Evolutionary conservation across 2,329 filamentous ascomycete genomes (phyloP).

Genomic region (Endothia cerciana): DNA sequence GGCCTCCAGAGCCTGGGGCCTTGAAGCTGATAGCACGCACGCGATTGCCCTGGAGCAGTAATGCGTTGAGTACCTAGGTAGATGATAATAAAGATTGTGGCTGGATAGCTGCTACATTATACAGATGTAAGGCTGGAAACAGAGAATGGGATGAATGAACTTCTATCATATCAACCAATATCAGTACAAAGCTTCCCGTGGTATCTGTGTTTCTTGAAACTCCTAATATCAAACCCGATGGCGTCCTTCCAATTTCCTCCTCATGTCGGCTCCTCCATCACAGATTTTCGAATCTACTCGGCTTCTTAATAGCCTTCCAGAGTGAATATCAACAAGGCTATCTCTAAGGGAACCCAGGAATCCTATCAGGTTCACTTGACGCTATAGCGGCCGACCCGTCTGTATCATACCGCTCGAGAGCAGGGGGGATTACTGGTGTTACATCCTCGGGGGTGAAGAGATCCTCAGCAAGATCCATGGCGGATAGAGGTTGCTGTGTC

Average conservation of each 20-base stretch:
- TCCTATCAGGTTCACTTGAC: slow-evolving; percentile 11
- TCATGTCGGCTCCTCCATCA: not conserved
- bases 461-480: slow-evolving; percentile 9
- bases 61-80: not conserved
- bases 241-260: not conserved
- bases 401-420: slow-evolving; percentile 13
- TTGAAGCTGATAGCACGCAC: too few relatives aligned
- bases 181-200: not conserved
- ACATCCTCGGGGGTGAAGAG: slow-evolving; percentile 17
- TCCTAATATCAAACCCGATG: not conserved
- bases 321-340: slow-evolving; percentile 12
- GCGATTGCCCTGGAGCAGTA: too few relatives aligned
- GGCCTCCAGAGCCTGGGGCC: too few relatives aligned
- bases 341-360: slow-evolving; percentile 18
- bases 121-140: not conserved
- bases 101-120: slow-evolving; percentile 7
- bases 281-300: slow-evolving; percentile 21
- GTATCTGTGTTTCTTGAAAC: slow-evolving; percentile 5
- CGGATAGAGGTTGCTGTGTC: not conserved
- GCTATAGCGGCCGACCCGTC: slow-evolving; percentile 12
- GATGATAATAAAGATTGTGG: not conserved
- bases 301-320: slow-evolving; percentile 7
- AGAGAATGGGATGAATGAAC: not conserved
- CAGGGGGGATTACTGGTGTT: not conserved
- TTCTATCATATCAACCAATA: slow-evolving; percentile 1